These are phyloP conservation scores for Geranium incanum DNA, from an alignment of 441 rosid genomes.

Conservation along the genomic window DNA sequence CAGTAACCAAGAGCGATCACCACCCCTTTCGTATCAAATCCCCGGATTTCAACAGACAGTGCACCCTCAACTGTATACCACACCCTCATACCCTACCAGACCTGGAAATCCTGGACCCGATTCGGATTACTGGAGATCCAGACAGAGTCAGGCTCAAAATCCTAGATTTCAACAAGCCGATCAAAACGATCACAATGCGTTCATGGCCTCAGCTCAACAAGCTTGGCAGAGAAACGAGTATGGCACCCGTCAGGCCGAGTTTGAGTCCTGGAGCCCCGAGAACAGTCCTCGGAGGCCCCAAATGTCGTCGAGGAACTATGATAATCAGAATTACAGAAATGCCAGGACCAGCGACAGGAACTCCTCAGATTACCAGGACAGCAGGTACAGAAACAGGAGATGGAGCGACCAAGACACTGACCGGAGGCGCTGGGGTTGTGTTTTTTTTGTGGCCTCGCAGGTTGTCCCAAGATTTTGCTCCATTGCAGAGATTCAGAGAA, in stretches of 20 bases:
- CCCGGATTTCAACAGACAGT: background rate
- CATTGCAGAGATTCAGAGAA: no score
- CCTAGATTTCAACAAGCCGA: slow-evolving; percentile 34
- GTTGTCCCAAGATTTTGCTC: background rate
- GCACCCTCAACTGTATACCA: slow-evolving; percentile 23
- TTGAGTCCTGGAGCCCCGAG: slow-evolving; percentile 90
- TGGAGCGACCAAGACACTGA: slow-evolving; percentile 31
- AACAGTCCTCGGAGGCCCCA: slow-evolving; percentile 50
- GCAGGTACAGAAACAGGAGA: slow-evolving; percentile 40
- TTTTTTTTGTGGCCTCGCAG: background rate
- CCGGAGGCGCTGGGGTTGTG: slow-evolving; percentile 21
- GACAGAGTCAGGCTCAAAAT: slow-evolving; percentile 35
- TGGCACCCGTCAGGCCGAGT: slow-evolving; percentile 33
- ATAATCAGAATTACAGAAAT: slow-evolving; percentile 28
- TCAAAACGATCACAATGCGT: slow-evolving; percentile 31
- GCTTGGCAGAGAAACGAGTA: slow-evolving; percentile 36
- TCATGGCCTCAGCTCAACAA: slow-evolving; percentile 22
- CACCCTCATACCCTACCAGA: slow-evolving; percentile 28
- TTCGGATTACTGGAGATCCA: slow-evolving; percentile 47
- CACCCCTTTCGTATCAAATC: slow-evolving; percentile 20
- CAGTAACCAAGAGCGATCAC: slow-evolving; percentile 22
- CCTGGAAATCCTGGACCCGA: slow-evolving; percentile 34
- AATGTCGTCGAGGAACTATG: slow-evolving; percentile 33
- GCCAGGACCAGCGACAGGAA: slow-evolving; percentile 41
- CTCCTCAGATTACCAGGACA: slow-evolving; percentile 36